Evolutionary conservation across 331 rosid species (phyloP), one percentile per base, ranked within the genome.

Genomic region (Arachis monticola): DNA sequence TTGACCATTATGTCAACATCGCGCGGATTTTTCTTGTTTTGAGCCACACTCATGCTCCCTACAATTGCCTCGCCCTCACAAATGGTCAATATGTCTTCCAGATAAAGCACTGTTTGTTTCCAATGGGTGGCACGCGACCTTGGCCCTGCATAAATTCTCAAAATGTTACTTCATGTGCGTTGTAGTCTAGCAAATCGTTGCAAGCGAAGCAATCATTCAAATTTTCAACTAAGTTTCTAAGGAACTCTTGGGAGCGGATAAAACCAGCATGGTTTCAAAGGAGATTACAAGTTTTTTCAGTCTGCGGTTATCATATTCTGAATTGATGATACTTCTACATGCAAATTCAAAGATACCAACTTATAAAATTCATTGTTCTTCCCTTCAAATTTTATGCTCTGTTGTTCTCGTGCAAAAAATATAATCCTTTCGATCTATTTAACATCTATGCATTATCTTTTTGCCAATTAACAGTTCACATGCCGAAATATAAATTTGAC

Each of bases 41-140:
- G 98, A 11, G 97, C 90, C 32, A 95, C 98, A 7, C 88, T 83
- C 93, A 95, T 56, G 84, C 80, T 87, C 76, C 99, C 99, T 5
- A 64, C 79, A 59, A 95, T 68, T 12, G 96, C 35, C 76, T 95
- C 99, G 38, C 99, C 98, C 82, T 86, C 92, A 56, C 99, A 95
- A 48, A 95, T 79, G 60, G 99, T 95, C 77, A 95, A 84, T 45
- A 95, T 87, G 75, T 92, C 99, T 81, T 92, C 99, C 67, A 95
- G 78, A 82, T 95, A 95, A 9, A 95, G 91, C 32, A 95, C 97
- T 10, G 99, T 95, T 85, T 95, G 99, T 85, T 95, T 95, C 99
- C 99, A 95, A 73, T 95, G 99, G 2, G 99, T 95, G 12, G 83
- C 73, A 17, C 97, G 83, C 2, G 99, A 95, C 70, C 86, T 90